Base-by-base conservation (phyloP, 2,329 filamentous ascomycete genomes). In the Pochonia chlamydosporia region DNA sequence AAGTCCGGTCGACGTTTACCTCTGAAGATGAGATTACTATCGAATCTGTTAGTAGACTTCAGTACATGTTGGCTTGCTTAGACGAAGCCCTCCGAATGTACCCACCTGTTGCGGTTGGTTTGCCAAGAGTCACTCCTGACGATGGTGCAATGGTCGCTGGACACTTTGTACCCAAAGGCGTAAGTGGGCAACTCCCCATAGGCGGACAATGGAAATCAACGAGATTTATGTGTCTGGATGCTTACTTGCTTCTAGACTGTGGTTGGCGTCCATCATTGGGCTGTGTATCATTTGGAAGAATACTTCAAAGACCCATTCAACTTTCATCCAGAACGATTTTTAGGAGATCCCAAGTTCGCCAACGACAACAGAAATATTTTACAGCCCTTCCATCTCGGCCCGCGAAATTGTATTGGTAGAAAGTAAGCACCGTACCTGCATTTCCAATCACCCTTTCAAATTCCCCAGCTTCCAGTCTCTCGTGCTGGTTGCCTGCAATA, bases 61-160 rank as follows among this genome's bases (percentile, higher is more conserved):
- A 54, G 0, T 75, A 74, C 45, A 59, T 74, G 54, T 51, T 61
- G 6, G 72, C 71, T 3, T 62, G 62, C 21, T 51, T 75, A 3
- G 57, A 72, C 2, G 73, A 76, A 53, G 56, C 60, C 1, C 50
- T 75, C n/a, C 64, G 72, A 0, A 40, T 57, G n/a, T 60, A 68
- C 45, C 67, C 69, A 4, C 55, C 55, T 5, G 49, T 56, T 6
- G 16, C 44, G 5, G 13, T 5, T 14, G 18, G n/a, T 23, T 13
- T 47, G 26, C 24, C 37, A 24, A 39, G 44, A 18, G 23, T 23
- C 26, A n/a, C 30, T 5, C 44, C 44, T 5, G 13, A 31, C 21
- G 64, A 61, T 3, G 67, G 67, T 5, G 56, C 55, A 1, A 53
- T 30, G 1, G 58, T 70, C 44, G 53, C 55, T 18, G 62, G 60